phyloP scores from a whole-genome alignment of 495 filamentous ascomycete genomes.

The Clohesyomyces aquaticus region DNA sequence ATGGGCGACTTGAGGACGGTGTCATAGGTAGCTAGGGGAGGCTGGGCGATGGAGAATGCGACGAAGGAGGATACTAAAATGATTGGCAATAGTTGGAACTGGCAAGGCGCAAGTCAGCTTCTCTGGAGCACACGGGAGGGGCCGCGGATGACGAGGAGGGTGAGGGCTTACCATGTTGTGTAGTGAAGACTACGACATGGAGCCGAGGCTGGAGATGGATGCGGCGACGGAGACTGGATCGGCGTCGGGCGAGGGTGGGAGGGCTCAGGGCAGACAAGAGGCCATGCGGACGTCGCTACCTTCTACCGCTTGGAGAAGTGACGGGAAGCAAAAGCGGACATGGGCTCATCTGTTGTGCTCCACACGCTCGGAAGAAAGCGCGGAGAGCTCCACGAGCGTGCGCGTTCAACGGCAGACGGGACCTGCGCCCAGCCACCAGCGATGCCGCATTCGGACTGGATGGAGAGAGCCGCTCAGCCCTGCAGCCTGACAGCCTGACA shows the following conservation, averaged over 20 bases:
- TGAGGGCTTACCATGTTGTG: neutral
- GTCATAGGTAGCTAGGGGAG: slow-evolving; percentile 47
- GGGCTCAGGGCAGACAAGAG: too few species aligned
- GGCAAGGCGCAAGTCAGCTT: neutral
- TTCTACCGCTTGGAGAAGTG: too few species aligned
- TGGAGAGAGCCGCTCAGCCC: too few species aligned
- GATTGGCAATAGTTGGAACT: slow-evolving; percentile 38
- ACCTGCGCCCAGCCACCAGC: neutral
- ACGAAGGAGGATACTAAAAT: slow-evolving; percentile 17
- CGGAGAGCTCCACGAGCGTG: neutral
- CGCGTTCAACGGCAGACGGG: neutral
- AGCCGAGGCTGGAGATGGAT: too few species aligned
- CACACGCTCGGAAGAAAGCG: neutral
- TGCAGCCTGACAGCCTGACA: too few species aligned
- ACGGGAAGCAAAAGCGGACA: neutral
- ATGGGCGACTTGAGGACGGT: slow-evolving; percentile 60
- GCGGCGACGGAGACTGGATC: too few species aligned
- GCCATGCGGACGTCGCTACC: neutral
- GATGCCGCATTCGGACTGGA: neutral
- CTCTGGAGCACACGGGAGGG: too few species aligned
- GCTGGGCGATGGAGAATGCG: slow-evolving; percentile 15
- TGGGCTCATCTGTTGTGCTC: neutral
- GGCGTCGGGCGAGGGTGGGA: too few species aligned
- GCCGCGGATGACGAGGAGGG: too few species aligned
- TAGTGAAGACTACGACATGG: neutral